Base-by-base conservation (phyloP, 257 asterid species). In the Leonotis leonurus region DNA sequence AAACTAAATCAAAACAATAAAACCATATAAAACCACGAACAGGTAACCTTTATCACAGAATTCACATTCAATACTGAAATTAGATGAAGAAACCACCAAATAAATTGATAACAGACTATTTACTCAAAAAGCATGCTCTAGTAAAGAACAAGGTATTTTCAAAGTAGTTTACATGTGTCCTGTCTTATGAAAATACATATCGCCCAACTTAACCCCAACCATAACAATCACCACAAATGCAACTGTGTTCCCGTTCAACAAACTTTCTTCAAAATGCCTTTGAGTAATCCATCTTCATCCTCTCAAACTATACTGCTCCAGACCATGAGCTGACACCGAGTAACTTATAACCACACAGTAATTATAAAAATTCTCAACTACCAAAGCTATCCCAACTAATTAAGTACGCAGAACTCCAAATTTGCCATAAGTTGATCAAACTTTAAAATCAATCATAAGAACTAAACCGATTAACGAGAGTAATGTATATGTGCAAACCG, bases 401-500 rank as follows among this genome's bases (percentile, higher is more conserved):
- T 20, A 52, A 25, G 41, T 7, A 36, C 14, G 57, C 41, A n/a
- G 62, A 48, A 49, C 50, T 25, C 35, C 45, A 24, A 60, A 52
- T 55, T 27, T 61, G 64, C 8, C 36, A 44, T 10, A 36, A 51
- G 43, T 36, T 72, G 45, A 52, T 51, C n/a, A 43, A 62, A 33
- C 8, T 55, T 60, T 46, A 24, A 52, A 53, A 1, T 25, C 17
- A 22, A 21, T 39, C 18, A 41, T 48, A 62, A 45, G 52, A 61
- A 76, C 32, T 56, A 50, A 68, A 70, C 24, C 56, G 12, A 20
- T 13, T 14, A 56, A 8, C 17, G 16, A 66, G 48, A 57, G 62
- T 59, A 21, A 70, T 41, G 26, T 54, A 60, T 69, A 51, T 69
- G 56, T 59, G 56, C 84, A 30, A 60, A 93, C 99, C 95, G 86